phyloP scores from a whole-genome alignment of 2,329 filamentous ascomycete genomes.

The Colletotrichum coccodes region DNA sequence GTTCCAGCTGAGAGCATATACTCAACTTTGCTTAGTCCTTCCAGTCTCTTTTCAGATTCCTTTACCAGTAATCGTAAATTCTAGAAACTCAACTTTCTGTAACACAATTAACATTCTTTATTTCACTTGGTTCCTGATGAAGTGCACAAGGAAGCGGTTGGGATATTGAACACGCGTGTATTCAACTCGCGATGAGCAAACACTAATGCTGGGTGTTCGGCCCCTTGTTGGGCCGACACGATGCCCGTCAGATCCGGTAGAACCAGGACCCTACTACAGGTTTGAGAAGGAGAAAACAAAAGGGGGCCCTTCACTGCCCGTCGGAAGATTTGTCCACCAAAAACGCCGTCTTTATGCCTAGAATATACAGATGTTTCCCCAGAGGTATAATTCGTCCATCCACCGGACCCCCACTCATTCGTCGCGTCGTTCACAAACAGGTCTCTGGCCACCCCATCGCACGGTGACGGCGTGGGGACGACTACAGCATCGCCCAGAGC shows the following conservation, averaged over 20 bases:
- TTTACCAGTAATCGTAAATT: no score
- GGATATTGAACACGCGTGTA: no score
- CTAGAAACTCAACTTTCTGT: no score
- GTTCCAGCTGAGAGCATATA: no score
- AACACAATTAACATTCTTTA: no score
- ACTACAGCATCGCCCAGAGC: conserved; percentile 51
- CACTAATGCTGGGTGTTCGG: neutral
- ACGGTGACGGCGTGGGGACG: neutral
- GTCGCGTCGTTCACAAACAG: neutral
- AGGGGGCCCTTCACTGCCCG: neutral
- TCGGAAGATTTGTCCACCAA: neutral
- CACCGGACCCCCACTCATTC: neutral
- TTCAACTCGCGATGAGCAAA: neutral
- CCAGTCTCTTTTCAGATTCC: no score
- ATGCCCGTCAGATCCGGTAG: no score
- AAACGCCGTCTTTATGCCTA: conserved; percentile 34
- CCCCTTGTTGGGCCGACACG: no score
- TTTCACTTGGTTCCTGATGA: no score
- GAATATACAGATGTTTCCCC: conserved; percentile 13
- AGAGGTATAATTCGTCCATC: conserved; percentile 25
- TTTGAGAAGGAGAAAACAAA: neutral
- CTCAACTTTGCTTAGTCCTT: no score
- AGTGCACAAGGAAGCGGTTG: no score
- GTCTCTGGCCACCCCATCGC: neutral
- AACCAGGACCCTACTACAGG: no score